Base-by-base conservation (phyloP, 768 basidiomycete genomes). In the Pluteus cervinus region DNA sequence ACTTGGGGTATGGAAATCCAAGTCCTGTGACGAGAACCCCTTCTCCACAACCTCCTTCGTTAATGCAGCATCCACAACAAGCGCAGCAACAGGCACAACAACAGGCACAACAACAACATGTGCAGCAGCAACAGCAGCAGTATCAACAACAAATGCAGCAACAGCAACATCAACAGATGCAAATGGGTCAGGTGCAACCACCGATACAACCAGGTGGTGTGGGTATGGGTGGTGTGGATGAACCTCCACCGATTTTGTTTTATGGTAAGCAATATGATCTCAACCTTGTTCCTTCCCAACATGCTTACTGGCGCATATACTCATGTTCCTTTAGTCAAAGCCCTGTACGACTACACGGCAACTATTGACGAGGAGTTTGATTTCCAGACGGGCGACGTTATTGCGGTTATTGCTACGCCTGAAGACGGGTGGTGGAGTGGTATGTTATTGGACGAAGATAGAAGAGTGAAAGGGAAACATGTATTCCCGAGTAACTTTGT, bases 361-460 rank as follows among this genome's bases (percentile, higher is more conserved):
- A 80, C 83, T 8, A 87, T 85, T 44, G 81, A 86, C 1, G 90
- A 93, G 53, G 94, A 97, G 62, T 97, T 98, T 57, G 86, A 93
- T 56, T 97, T 98, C 78, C 88, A 92, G 54, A 69, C 80, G 15
- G 89, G 86, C 2, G 94, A 98, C 60, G 87, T 96, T 46, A 96
- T 98, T 46, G 93, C 92, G 5, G 93, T 98, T 7, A 93, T 88
- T 0, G 73, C 80, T 15, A 94, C 91, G 5, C 91, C 91, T 4
- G 91, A 92, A 50, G 93, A 96, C 51, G 94, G 94, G 1, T 97
- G 94, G 94, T 98, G 93, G 94, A 86, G 80, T 39, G 94, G 94
- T 16, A 82, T 86, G 49, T 58, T 90, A 41, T 61, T 89, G n/a
- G 84, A 87, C 44, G 85, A 88, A 48, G 66, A 69, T 21, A 62